These are phyloP conservation scores for Cladophialophora carrionii DNA, from an alignment of 2,329 filamentous ascomycete species.

Conservation along the genomic window DNA sequence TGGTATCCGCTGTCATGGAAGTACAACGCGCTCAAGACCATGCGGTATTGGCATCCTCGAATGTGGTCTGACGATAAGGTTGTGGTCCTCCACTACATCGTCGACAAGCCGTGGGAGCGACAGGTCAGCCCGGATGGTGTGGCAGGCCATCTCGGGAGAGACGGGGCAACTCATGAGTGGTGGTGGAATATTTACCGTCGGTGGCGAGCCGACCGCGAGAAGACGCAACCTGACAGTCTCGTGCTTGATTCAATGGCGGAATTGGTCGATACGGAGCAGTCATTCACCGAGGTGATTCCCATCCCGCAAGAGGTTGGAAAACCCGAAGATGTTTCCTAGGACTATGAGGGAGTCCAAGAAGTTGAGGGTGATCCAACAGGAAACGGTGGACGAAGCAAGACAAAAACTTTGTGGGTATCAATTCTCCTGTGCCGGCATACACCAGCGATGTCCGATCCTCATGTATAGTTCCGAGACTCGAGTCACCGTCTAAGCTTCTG, in stretches of 20 bases:
- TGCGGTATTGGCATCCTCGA: constrained; percentile 56
- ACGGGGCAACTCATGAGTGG: constrained; percentile 57
- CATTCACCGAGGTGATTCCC: constrained; percentile 29
- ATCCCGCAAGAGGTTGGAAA: constrained; percentile 30
- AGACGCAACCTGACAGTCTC: constrained; percentile 11
- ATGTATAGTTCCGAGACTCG: not conserved
- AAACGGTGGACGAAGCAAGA: not conserved
- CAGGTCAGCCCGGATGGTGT: constrained; percentile 48
- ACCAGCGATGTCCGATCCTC: not conserved
- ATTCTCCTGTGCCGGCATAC: not conserved
- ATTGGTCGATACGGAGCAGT: constrained; percentile 28
- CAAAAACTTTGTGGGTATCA: not conserved
- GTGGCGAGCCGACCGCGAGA: constrained; percentile 43
- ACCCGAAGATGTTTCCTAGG: constrained; percentile 31
- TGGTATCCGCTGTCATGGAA: constrained; percentile 55
- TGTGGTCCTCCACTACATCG: constrained; percentile 57
- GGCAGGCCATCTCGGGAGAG: constrained; percentile 55
- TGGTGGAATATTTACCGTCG: constrained; percentile 56
- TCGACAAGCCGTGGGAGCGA: constrained; percentile 60
- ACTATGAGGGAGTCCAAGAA: not conserved
- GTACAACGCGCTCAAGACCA: constrained; percentile 59
- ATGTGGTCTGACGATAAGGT: constrained; percentile 57
- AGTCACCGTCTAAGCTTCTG: not conserved
- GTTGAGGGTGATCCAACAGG: not conserved
- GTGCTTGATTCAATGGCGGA: constrained; percentile 24